phyloP scores from a whole-genome alignment of 306 rosid genomes.

The Luffa aegyptiaca region DNA sequence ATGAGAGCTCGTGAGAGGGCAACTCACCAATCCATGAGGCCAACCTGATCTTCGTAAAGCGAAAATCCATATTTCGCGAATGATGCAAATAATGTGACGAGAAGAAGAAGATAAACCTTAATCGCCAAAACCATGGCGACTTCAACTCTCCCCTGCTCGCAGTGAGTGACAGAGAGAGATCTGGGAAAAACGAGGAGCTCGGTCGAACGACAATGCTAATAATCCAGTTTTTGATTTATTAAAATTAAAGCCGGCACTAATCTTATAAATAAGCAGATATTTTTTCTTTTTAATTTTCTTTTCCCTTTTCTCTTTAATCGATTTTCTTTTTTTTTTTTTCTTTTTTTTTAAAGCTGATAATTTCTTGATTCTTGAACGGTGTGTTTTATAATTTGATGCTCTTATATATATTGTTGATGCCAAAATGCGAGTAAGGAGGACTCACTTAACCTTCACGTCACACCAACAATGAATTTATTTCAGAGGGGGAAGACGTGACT shows the following conservation, averaged over 20 bases:
- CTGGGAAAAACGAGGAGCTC: conserved; percentile 24
- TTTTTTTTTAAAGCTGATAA: too few species aligned
- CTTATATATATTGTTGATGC: too few species aligned
- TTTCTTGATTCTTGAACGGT: too few species aligned
- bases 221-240: not conserved
- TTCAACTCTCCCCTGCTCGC: conserved; percentile 14
- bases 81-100: conserved; percentile 21
- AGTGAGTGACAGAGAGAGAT: conserved; percentile 25
- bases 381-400: too few species aligned
- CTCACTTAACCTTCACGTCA: too few species aligned
- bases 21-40: conserved; percentile 88
- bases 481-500: too few species aligned
- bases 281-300: not conserved
- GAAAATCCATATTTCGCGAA: conserved; percentile 28
- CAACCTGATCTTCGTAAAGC: conserved; percentile 88
- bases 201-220: not conserved
- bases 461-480: too few species aligned
- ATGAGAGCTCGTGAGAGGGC: conserved; percentile 2
- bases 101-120: conserved; percentile 37
- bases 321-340: too few species aligned
- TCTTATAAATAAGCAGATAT: not conserved
- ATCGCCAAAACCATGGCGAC: conserved; percentile 66
- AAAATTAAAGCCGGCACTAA: not conserved
- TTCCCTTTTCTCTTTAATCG: not conserved
- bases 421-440: too few species aligned